Base-by-base conservation (phyloP, 371 early-diverging fungal genomes). In the Syncephalastrum monosporum region DNA sequence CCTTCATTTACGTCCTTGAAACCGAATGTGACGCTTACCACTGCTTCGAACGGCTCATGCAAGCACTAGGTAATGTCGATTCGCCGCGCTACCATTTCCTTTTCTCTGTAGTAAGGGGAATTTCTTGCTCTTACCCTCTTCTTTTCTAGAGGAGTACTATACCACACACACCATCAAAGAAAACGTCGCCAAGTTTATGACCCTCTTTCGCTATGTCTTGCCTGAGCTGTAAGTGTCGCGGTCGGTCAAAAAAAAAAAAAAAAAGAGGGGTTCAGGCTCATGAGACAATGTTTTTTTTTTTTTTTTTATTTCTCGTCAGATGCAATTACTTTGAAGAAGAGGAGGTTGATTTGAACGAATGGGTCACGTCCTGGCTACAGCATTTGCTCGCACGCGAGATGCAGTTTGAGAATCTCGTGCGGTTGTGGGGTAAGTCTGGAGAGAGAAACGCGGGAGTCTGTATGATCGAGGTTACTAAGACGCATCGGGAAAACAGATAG, bases 261-360 rank as follows among this genome's bases (percentile, higher is more conserved):
- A 21, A 21, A 21, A n/a, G n/a, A n/a, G n/a, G 21, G 0, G 21
- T 21, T n/a, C 33, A 5, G 10, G 54, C 27, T 46, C 15, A 13
- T 46, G 3, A 17, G 10, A 13, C 17, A 4, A 15, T 7, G 45
- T 50, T 29, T 24, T 3, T 58, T 55, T 58, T 38, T 50, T 49
- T 50, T 29, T 24, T 3, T 58, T 55, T 58, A 43, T 50, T 42
- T 38, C 42, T 6, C 33, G 23, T 46, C 57, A 72, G 72, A 16
- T 87, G 88, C 64, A 90, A 84, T 64, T 93, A 92, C 72, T 94
- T 97, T 77, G 94, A 95, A 70, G 97, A 97, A 49, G 97, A 97
- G 61, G 95, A 96, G 64, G 92, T 96, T 24, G 90, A 93, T 50
- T 76, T 92, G 45, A 86, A 89, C 63, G 96, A 93, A 55, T 94